A percentile compares a stretch with the other conserved stretches of the same genome.
Conservation (phyloP, 2,329 filamentous ascomycete species). For the Paramyrothecium roridum region DNA sequence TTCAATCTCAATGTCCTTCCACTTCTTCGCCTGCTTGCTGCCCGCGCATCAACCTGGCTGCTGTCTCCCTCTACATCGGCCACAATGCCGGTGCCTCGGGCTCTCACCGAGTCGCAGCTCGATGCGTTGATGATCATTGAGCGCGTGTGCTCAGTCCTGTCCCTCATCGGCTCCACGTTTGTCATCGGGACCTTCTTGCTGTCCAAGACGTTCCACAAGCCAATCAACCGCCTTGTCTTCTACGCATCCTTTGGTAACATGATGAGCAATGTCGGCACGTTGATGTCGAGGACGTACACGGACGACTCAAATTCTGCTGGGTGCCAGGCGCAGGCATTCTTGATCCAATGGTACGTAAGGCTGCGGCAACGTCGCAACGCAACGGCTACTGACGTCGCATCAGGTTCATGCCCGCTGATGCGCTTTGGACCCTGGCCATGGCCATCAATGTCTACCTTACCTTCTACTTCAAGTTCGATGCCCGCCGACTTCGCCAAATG, state of each 20-base stretch:
- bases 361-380: no score
- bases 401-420: constrained; percentile 74
- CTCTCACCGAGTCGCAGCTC: neutral
- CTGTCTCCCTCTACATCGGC: neutral
- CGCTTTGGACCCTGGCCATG: constrained; percentile 73
- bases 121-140: constrained; percentile 30
- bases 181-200: constrained; percentile 65
- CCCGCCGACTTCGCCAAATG: constrained; percentile 56
- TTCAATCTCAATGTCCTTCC: neutral
- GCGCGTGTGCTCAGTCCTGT: constrained; percentile 62
- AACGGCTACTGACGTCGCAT: constrained; percentile 5
- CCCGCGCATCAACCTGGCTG: neutral
- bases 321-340: constrained; percentile 65
- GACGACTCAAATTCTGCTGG: constrained; percentile 36
- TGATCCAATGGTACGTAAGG: constrained; percentile 72
- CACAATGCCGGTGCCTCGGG: neutral
- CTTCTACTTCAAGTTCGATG: constrained; percentile 68
- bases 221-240: constrained; percentile 77
- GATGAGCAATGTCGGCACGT: constrained; percentile 65
- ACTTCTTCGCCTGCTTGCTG: neutral
- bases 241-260: constrained; percentile 77
- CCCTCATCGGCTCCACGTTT: constrained; percentile 63
- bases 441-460: constrained; percentile 76
- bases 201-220: constrained; percentile 68
- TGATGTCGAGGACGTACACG: constrained; percentile 60